phyloP scores from a whole-genome alignment of 1,139 yeast species.

The Groenewaldozyma sp. region DNA sequence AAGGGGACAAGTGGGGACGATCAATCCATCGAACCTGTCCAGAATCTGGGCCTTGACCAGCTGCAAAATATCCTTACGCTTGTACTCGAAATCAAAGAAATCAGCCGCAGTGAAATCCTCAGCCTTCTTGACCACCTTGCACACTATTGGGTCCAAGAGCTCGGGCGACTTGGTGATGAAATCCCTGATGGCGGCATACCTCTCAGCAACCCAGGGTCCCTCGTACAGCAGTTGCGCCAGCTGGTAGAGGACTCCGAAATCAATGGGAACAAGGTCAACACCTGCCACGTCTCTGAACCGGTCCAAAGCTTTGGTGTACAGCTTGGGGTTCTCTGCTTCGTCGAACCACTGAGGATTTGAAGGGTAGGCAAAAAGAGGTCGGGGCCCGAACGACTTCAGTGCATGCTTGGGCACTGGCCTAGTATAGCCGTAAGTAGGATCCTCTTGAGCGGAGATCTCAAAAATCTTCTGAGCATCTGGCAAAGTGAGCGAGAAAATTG shows the following conservation, averaged over 20 bases:
- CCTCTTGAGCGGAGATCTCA: constrained; percentile 61
- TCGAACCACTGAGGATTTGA: constrained; percentile 65
- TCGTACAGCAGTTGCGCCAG: constrained; percentile 88
- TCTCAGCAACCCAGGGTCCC: constrained; percentile 98
- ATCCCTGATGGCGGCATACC: constrained; percentile 73
- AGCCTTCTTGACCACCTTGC: constrained; percentile 66
- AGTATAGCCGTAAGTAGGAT: constrained; percentile 74
- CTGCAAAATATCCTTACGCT: constrained; percentile 66
- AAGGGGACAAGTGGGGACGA: constrained; percentile 91
- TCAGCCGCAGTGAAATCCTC: constrained; percentile 71
- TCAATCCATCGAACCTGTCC: constrained; percentile 56
- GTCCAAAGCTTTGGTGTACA: constrained; percentile 54
- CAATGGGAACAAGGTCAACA: constrained; percentile 51
- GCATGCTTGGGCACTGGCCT: constrained; percentile 65
- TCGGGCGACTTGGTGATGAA: constrained; percentile 62
- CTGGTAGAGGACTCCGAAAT: constrained; percentile 65
- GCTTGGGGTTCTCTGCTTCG: constrained; percentile 62
- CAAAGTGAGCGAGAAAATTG: constrained; percentile 67
- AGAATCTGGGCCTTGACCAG: constrained; percentile 45
- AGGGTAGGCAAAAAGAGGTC: constrained; percentile 73
- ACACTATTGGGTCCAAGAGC: constrained; percentile 76
- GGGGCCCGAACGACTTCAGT: constrained; percentile 43
- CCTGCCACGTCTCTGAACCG: constrained; percentile 41
- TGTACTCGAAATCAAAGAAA: constrained; percentile 74
- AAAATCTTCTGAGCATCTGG: constrained; percentile 76